phyloP scores from a whole-genome alignment of 306 rosid genomes.

The Luffa aegyptiaca region DNA sequence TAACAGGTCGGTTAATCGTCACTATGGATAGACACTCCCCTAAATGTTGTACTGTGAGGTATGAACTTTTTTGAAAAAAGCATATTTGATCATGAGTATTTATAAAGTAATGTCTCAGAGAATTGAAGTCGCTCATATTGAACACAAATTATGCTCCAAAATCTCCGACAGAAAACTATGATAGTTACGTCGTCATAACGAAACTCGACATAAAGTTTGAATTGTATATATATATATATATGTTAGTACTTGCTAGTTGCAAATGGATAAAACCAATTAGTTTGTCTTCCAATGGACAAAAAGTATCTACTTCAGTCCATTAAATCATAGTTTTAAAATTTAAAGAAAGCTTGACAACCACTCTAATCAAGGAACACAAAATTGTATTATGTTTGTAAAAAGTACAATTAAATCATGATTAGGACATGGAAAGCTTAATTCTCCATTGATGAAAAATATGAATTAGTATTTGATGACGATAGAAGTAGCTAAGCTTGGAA shows the following conservation, averaged over 20 bases:
- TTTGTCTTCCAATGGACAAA: neutral
- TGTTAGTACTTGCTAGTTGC: neutral
- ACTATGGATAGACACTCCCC: neutral
- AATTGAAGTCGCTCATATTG: neutral
- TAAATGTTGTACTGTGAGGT: neutral
- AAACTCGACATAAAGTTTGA: no score
- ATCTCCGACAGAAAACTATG: no score
- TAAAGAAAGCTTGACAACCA: neutral
- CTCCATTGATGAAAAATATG: neutral
- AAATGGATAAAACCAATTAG: neutral
- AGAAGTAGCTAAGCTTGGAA: neutral
- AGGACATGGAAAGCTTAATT: neutral
- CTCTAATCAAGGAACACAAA: neutral
- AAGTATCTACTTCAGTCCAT: neutral
- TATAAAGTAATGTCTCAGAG: neutral
- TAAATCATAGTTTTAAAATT: neutral
- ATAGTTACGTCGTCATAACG: no score
- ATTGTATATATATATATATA: no score
- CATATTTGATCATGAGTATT: neutral
- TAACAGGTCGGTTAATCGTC: neutral
- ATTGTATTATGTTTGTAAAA: neutral
- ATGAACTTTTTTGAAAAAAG: no score
- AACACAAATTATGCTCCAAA: neutral
- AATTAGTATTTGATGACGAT: neutral
- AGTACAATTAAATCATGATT: neutral